Evolutionary conservation across 106 monocot species (phyloP), one percentile per base, ranked within the genome.

Genomic region (Gastrodia elata): DNA sequence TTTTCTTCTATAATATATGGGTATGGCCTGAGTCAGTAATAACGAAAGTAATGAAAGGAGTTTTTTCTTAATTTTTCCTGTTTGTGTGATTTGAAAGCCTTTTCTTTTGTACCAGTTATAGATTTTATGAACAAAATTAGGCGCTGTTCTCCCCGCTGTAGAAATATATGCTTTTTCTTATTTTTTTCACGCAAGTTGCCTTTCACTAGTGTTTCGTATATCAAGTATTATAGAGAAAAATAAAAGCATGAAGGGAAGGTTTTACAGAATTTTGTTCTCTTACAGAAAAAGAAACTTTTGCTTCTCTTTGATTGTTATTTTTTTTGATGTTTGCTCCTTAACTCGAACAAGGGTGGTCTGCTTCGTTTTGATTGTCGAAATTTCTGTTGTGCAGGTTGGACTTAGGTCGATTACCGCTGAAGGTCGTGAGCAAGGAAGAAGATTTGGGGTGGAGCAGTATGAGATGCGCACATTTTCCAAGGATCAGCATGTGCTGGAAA

Each of bases 401-500:
- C 58, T 97, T 33, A 90, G 97, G 83, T 97, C 97, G 52, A 97
- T 97, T 43, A 97, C 88, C 0, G 83, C 68, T 70, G 97, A 97
- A 93, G 97, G 97, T 27, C 92, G 97, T 25, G 93, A 97, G 57
- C 97, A 97, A 82, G 97, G 90, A 57, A 90, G 90, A 71, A 81
- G 83, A 77, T 97, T 93, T 87, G 97, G 97, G 1, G 97, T 97
- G 64, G 97, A 97, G 78, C 97, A 97, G 88, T 93, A 88, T 44
- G 97, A 97, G 76, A 97, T 97, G 97, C 81, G 88, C n/a, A 93
- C 88, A 14, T 97, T 97, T 71, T 97, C 88, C 39, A 90, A 78
- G 80, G 97, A 97, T 44, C 88, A 88, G 2, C 78, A 84, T 58
- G 68, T 83, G 38, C 71, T 97, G 74, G 97, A 97, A 77, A 97